These are phyloP conservation scores for Fusarium sacchari DNA, from an alignment of 2,329 filamentous ascomycete species.

Conservation along the genomic window DNA sequence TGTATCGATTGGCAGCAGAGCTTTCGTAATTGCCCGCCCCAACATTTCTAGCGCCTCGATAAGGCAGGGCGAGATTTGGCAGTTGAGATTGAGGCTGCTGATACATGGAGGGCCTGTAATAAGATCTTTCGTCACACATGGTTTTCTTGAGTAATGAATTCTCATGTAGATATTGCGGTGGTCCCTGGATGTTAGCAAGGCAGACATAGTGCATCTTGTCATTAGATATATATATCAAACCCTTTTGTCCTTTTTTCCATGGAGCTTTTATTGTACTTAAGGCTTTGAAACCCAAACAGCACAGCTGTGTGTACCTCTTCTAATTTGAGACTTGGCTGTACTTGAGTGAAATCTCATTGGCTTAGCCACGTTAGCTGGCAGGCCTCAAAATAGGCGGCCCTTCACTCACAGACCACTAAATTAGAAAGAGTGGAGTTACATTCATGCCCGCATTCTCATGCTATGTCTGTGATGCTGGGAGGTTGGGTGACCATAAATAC, in stretches of 20 bases:
- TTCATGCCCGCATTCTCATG: background rate
- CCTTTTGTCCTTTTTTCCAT: too few relatives aligned
- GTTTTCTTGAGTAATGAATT: fast-evolving
- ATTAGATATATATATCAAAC: background rate
- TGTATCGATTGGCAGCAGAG: background rate
- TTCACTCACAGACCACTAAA: fast-evolving
- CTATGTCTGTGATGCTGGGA: too few relatives aligned
- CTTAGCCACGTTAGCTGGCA: too few relatives aligned
- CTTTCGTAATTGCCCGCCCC: background rate
- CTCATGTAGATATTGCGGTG: fast-evolving
- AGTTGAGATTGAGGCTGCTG: background rate
- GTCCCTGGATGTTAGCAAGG: background rate
- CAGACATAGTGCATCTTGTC: too few relatives aligned
- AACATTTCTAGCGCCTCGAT: fast-evolving
- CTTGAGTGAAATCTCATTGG: background rate
- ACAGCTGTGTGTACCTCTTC: background rate
- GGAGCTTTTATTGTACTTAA: background rate
- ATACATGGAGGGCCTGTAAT: background rate
- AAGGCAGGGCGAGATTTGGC: background rate
- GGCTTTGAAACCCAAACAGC: background rate
- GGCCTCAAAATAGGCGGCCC: background rate
- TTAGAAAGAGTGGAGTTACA: fast-evolving
- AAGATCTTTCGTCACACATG: background rate
- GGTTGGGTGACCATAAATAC: background rate
- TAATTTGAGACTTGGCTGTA: fast-evolving